phyloP scores from a whole-genome alignment of 2,329 filamentous ascomycete genomes.

The Hymenoscyphus infarciens region DNA sequence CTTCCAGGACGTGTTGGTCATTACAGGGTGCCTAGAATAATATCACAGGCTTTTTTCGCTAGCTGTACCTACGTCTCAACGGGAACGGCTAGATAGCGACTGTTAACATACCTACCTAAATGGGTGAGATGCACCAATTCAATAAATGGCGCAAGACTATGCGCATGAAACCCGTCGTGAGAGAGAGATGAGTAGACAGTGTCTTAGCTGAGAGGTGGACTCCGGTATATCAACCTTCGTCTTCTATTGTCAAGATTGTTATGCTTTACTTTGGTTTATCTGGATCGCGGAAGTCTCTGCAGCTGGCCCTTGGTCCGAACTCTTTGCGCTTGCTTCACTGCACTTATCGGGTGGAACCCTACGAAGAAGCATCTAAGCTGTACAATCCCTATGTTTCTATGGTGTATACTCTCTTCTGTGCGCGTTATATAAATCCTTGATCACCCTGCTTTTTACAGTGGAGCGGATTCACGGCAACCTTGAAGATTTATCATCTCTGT shows the following conservation, averaged over 20 bases:
- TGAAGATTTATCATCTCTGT: not conserved
- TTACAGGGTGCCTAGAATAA: constrained; percentile 85
- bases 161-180: no score
- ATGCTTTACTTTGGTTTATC: no score
- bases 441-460: not conserved
- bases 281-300: no score
- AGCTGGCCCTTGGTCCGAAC: constrained; percentile 12
- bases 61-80: constrained; percentile 82
- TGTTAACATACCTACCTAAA: constrained; percentile 62
- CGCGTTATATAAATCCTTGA: not conserved
- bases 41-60: constrained; percentile 92
- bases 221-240: no score
- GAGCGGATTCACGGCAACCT: not conserved
- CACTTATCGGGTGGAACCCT: no score
- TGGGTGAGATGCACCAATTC: no score
- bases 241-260: no score
- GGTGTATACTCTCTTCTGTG: not conserved
- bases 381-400: not conserved
- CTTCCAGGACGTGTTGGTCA: constrained; percentile 81
- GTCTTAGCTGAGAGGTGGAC: no score
- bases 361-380: not conserved
- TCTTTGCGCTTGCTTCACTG: not conserved
- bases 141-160: no score
- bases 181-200: no score
- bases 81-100: constrained; percentile 95